phyloP scores from a whole-genome alignment of 306 rosid species.

The Castanospermum australe region DNA sequence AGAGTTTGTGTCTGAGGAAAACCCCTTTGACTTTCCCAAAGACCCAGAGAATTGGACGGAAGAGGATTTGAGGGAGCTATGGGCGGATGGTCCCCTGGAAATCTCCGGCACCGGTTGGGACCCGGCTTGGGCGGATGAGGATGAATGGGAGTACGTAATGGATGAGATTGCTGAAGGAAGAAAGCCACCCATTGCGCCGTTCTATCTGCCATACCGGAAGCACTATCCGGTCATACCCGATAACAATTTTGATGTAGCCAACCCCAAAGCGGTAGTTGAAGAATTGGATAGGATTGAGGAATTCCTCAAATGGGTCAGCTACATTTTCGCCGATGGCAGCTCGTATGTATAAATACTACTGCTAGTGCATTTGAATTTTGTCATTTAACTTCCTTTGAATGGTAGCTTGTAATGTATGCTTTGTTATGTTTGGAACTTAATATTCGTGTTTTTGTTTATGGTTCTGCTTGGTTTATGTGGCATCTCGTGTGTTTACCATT shows the following conservation, averaged over 20 bases:
- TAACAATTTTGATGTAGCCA: constrained; percentile 48
- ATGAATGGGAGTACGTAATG: constrained; percentile 56
- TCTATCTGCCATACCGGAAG: constrained; percentile 72
- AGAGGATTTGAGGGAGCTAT: constrained; percentile 69
- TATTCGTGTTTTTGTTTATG: not conserved
- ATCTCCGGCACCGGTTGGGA: constrained; percentile 84
- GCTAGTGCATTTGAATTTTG: no score
- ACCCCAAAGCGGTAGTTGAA: constrained; percentile 60
- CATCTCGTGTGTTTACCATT: not conserved
- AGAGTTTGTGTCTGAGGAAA: not conserved
- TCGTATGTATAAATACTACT: constrained; percentile 45
- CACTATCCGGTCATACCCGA: constrained; percentile 61
- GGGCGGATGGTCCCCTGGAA: constrained; percentile 61
- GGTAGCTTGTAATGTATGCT: no score
- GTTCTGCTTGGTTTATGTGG: not conserved
- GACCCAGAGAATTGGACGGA: constrained; percentile 81
- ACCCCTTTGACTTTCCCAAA: constrained; percentile 61
- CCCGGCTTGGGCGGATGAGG: constrained; percentile 63
- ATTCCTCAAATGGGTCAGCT: constrained; percentile 94
- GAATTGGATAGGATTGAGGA: constrained; percentile 97
- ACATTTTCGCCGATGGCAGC: constrained; percentile 80
- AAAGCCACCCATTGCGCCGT: constrained; percentile 72
- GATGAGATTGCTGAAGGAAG: constrained; percentile 49
- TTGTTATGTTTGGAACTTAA: no score
- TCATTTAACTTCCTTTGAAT: no score